Base-by-base conservation (phyloP, 768 basidiomycete species). In the Hericium erinaceus region DNA sequence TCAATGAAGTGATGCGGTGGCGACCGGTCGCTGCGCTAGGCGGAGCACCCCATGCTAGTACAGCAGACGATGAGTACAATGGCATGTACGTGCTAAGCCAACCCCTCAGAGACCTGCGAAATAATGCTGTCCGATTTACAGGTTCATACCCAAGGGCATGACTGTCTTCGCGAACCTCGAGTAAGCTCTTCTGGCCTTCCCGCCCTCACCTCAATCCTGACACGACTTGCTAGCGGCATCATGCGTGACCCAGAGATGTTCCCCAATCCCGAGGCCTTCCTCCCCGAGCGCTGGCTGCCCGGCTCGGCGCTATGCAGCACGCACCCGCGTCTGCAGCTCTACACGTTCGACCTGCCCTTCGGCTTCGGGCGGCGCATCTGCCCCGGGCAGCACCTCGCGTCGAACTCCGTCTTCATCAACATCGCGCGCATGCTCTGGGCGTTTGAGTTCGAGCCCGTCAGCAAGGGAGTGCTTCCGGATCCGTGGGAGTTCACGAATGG, bases 71-170 rank as follows among this genome's bases (percentile, higher is more conserved):
- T 48, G 52, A 59, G 28, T 64, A 64, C 24, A 46, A 59, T 24
- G 62, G 58, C 16, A 57, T 60, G 50, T 63, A 46, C 10, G 55
- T 59, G 15, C 8, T n/a, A 8, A 1, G 5, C 8, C 15, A 33
- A n/a, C 3, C 2, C 13, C 22, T 12, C 16, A 13, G 2, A 26
- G 37, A 28, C 37, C 10, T 51, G 18, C n/a, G 40, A 20, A 12
- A 51, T 26, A 2, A 1, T 26, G n/a, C 15, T 20, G 22, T 13
- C 20, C 28, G 41, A 16, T 16, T n/a, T 44, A 8, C 33, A 58
- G 61, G 57, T 57, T 64, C 28, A 59, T 68, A 16, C 66, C 67
- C n/a, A 57, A 55, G 11, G 66, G 62, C n/a, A 59, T 60, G 6
- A 61, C 57, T 2, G 58, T 64, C 5, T 59, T 67, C 28, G 60